These are phyloP conservation scores for Pichia sp. DNA, from an alignment of 1,139 yeast genomes.

Conservation along the genomic window DNA sequence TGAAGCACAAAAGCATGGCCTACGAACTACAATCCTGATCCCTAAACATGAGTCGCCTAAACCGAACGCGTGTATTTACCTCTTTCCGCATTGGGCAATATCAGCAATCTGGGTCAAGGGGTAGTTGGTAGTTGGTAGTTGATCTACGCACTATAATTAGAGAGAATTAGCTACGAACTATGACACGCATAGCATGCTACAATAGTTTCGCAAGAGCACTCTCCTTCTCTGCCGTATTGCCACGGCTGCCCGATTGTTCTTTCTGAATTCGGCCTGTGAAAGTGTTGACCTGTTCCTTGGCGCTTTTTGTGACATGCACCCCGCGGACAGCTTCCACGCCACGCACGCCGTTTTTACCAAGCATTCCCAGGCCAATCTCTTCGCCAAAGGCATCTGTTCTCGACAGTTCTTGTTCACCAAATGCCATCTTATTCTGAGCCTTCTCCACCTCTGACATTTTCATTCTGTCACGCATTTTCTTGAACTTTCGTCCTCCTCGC, in stretches of 20 bases:
- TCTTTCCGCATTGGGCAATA: no score
- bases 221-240: no score
- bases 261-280: conserved; percentile 2
- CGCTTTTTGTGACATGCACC: conserved; percentile 46
- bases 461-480: conserved; percentile 76
- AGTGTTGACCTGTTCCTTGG: conserved; percentile 38
- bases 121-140: no score
- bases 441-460: conserved; percentile 74
- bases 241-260: not conserved
- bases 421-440: conserved; percentile 79
- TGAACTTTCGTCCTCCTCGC: conserved; percentile 77
- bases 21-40: no score
- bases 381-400: conserved; percentile 64
- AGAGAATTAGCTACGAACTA: no score
- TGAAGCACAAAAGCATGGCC: no score
- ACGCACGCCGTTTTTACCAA: conserved; percentile 31
- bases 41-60: no score
- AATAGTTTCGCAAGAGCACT: no score
- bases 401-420: conserved; percentile 67
- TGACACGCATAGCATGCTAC: no score
- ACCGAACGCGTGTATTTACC: no score
- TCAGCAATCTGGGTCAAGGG: no score
- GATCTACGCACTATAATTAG: no score
- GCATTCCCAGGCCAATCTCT: conserved; percentile 78
- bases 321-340: conserved; percentile 32